Conservation (phyloP, 306 rosid species). For the Casuarina glauca region DNA sequence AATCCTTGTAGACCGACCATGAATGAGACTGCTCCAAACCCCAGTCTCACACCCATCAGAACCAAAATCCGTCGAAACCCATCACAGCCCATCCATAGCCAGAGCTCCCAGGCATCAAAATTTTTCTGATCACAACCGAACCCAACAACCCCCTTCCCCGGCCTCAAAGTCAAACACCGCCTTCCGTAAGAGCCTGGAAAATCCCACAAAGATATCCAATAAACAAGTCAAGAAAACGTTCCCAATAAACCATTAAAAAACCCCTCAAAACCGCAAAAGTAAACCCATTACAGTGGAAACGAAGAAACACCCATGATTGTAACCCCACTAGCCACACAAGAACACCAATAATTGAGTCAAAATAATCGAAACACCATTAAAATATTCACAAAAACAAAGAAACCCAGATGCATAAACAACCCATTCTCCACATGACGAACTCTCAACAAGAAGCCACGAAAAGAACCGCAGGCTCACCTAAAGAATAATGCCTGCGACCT, state of each 20-base stretch:
- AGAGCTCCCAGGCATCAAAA: constrained; percentile 23
- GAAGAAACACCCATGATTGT: constrained; percentile 37
- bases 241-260: constrained; percentile 12
- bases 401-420: constrained; percentile 29
- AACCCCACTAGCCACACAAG: constrained; percentile 28
- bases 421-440: not conserved
- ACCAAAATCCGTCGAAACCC: constrained; percentile 36
- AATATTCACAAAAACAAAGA: constrained; percentile 24
- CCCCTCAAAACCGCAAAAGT: not conserved
- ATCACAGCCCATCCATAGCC: constrained; percentile 39
- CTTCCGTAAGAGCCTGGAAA: constrained; percentile 73
- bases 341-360: constrained; percentile 23
- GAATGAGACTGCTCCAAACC: constrained; percentile 33
- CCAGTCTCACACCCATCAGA: constrained; percentile 46
- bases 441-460: not conserved
- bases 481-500: not conserved
- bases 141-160: constrained; percentile 31
- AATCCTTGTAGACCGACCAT: constrained; percentile 36
- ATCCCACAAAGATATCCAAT: constrained; percentile 38
- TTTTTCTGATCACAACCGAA: constrained; percentile 33
- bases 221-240: constrained; percentile 29
- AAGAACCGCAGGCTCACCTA: constrained; percentile 15
- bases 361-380: constrained; percentile 23
- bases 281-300: constrained; percentile 16
- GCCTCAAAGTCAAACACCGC: constrained; percentile 67